Evolutionary conservation across 352 stramenopile genomes (phyloP).

Genomic region (Albugo laibachii): DNA sequence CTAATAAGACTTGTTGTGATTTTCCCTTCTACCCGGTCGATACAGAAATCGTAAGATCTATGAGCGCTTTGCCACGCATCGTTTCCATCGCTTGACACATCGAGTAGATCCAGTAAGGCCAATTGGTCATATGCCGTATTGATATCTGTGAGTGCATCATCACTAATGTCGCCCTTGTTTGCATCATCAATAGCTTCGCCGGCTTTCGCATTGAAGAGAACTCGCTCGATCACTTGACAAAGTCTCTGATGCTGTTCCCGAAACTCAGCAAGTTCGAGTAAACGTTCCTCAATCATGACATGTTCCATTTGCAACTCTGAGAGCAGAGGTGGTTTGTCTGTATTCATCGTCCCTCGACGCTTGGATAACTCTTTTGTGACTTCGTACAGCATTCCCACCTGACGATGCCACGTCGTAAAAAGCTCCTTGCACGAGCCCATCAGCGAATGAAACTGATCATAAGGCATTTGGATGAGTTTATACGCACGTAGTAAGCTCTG

Average conservation of each 20-base stretch:
- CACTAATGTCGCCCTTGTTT: constrained; percentile 36
- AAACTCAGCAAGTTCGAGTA: constrained; percentile 81
- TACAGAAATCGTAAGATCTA: constrained; percentile 80
- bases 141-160: constrained; percentile 69
- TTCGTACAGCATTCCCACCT: constrained; percentile 70
- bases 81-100: constrained; percentile 68
- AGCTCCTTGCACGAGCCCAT: constrained; percentile 63
- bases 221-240: constrained; percentile 65
- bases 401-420: constrained; percentile 71
- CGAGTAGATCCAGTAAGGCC: constrained; percentile 53
- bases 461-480: constrained; percentile 67
- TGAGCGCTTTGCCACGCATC: constrained; percentile 69
- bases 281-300: constrained; percentile 61
- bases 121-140: constrained; percentile 79
- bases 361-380: constrained; percentile 74
- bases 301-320: constrained; percentile 77
- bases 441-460: constrained; percentile 65
- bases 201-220: constrained; percentile 34
- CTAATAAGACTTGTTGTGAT: constrained; percentile 83
- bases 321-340: constrained; percentile 54
- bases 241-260: constrained; percentile 83
- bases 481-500: constrained; percentile 63
- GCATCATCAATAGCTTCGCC: constrained; percentile 14
- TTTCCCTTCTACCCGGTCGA: constrained; percentile 83
- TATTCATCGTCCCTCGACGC: constrained; percentile 62